Evolutionary conservation across 208 protist genomes (phyloP).

Genomic region (Vickermania spadyakhi): DNA sequence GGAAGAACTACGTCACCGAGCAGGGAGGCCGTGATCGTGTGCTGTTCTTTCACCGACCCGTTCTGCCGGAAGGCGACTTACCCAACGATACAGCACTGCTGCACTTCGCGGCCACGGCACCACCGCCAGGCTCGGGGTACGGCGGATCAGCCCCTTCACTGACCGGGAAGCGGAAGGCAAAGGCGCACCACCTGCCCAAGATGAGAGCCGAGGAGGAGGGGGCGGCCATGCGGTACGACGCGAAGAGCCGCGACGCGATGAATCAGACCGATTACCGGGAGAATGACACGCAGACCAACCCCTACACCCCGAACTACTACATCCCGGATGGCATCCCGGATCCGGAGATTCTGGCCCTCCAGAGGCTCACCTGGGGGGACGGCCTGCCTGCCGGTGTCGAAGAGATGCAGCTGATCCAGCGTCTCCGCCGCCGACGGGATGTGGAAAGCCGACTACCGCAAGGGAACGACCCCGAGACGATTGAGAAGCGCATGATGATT

Average conservation of each 20-base stretch:
- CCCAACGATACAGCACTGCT: constrained; percentile 7
- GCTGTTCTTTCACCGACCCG: constrained; percentile 80
- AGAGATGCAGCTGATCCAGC: constrained; percentile 84
- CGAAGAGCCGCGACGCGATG: constrained; percentile 12
- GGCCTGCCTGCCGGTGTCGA: constrained; percentile 72
- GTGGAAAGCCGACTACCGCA: constrained; percentile 54
- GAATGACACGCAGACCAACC: constrained; percentile 85
- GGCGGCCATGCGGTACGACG: neutral
- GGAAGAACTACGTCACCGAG: constrained; percentile 60
- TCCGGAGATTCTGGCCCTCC: constrained; percentile 63
- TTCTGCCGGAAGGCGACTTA: constrained; percentile 33
- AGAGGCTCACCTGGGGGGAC: constrained; percentile 45
- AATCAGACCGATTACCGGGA: constrained; percentile 74
- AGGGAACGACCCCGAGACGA: constrained; percentile 36
- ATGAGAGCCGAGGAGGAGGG: constrained; percentile 1
- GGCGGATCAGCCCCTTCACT: neutral
- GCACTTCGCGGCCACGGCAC: constrained; percentile 20
- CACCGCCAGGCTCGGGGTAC: constrained; percentile 4
- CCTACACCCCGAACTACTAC: constrained; percentile 83
- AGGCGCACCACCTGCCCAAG: constrained; percentile 2
- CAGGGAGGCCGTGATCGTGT: constrained; percentile 75
- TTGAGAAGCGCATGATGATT: constrained; percentile 28
- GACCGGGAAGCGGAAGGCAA: neutral
- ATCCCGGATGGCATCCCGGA: constrained; percentile 53
- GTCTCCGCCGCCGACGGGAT: constrained; percentile 70